Percentiles rank a stretch among this genome's conserved stretches.
phyloP scores from a whole-genome alignment of 345 rosid genomes.

The Arabidopsis arenosa region DNA sequence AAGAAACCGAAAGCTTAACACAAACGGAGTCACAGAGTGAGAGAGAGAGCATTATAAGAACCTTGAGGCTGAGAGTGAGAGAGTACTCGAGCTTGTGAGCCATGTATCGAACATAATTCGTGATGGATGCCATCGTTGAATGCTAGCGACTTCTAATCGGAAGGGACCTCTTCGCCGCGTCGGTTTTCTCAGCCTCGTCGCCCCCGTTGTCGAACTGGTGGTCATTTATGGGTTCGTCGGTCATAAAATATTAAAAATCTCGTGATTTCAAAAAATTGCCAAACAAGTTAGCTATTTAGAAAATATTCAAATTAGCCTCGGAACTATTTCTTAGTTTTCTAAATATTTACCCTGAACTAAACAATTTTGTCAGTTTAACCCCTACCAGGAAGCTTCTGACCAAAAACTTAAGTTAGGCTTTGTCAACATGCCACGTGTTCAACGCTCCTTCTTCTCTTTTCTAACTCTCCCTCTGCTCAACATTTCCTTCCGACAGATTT shows the following conservation, averaged over 20 bases:
- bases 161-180: slow-evolving; percentile 24
- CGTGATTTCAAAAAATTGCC: background rate
- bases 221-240: slow-evolving; percentile 13
- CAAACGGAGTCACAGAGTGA: slow-evolving; percentile 1
- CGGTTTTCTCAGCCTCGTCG: slow-evolving; percentile 42
- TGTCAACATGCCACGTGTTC: slow-evolving; percentile 45
- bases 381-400: background rate
- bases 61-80: slow-evolving; percentile 68
- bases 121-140: slow-evolving; percentile 61
- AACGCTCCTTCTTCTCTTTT: slow-evolving; percentile 13
- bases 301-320: background rate
- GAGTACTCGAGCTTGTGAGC: slow-evolving; percentile 78
- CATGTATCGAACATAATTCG: slow-evolving; percentile 81
- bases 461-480: slow-evolving; percentile 9
- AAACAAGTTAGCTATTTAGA: background rate
- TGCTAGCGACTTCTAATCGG: slow-evolving; percentile 2
- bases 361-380: background rate
- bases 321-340: slow-evolving; percentile 6
- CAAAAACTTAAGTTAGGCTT: slow-evolving; percentile 5
- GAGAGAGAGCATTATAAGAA: slow-evolving; percentile 30
- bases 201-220: slow-evolving; percentile 34
- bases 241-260: slow-evolving; percentile 37
- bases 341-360: background rate
- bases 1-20: background rate
- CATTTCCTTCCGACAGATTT: slow-evolving; percentile 40